Base-by-base conservation (phyloP, 129 eudicot species). In the Rutidosis leptorrhynchoides region DNA sequence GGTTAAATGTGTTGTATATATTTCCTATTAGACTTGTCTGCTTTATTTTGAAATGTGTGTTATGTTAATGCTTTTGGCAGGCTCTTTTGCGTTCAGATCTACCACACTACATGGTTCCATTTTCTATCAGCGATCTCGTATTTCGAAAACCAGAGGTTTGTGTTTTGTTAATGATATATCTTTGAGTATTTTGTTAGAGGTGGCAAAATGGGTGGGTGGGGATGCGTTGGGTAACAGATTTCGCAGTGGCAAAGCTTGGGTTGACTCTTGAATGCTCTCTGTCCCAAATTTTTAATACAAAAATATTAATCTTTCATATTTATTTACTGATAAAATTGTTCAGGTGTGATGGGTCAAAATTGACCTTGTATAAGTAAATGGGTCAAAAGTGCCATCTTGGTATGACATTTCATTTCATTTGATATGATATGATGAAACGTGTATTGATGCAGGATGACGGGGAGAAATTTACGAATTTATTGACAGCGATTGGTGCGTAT, bases 21-120 rank as follows among this genome's bases (percentile, higher is more conserved):
- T 57, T 40, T 32, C n/a, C 5, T 25, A 16, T 40, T 60, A 45
- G 32, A 29, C 65, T 37, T 57, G 27, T 22, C 37, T 9, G 43
- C 27, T n/a, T 56, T 24, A 12, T 70, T 69, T 20, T 16, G 43
- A 64, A 33, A 51, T 24, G 16, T 21, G 22, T n/a, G 6, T 22
- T n/a, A 10, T n/a, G n/a, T n/a, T 32, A 58, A 43, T 62, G 45
- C 54, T 70, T 70, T 10, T 71, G 78, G 77, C 85, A 94, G 99
- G 99, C 90, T 37, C 77, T 86, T 76, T 76, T 94, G 64, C 96
- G 97, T 37, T 84, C 86, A 48, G 99, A 94, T 82, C 99, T 94
- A 64, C 99, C 99, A n/a, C 72, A 62, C 79, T 89, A 94, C 73
- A 86, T 94, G 87, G 97, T 94, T 46, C 99, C 99, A 0, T 94